Evolutionary conservation across 2,329 filamentous ascomycete genomes (phyloP).

Genomic region (Cordyceps sp.): DNA sequence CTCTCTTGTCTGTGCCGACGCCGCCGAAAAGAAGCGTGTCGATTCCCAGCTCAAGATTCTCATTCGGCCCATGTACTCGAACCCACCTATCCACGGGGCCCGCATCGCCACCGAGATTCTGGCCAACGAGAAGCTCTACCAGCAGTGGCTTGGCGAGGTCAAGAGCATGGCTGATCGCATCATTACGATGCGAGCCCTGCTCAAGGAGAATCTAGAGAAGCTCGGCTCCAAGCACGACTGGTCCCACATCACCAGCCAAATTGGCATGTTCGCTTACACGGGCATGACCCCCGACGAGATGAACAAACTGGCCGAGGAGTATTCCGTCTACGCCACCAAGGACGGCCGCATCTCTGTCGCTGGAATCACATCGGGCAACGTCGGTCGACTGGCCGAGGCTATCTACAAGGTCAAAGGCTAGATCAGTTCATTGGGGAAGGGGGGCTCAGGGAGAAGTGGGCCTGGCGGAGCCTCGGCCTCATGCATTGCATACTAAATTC

Average conservation of each 20-base stretch:
- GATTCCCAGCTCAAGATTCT: constrained; percentile 98
- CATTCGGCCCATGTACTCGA: constrained; percentile 92
- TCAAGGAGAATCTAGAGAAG: constrained; percentile 89
- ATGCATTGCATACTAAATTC: no score
- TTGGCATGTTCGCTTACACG: constrained; percentile 99
- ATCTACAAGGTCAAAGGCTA: constrained; percentile 73
- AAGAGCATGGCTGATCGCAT: constrained; percentile 99
- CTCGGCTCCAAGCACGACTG: constrained; percentile 94
- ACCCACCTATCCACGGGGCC: constrained; percentile 91
- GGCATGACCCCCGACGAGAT: constrained; percentile 84
- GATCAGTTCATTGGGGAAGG: no score
- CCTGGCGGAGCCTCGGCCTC: background rate
- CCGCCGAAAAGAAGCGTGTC: constrained; percentile 86
- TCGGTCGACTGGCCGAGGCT: constrained; percentile 63
- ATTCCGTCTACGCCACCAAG: constrained; percentile 95
- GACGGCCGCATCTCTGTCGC: constrained; percentile 77
- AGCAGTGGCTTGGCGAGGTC: constrained; percentile 92
- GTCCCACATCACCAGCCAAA: constrained; percentile 97
- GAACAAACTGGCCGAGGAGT: constrained; percentile 79
- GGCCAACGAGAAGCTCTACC: constrained; percentile 67
- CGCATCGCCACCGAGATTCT: constrained; percentile 87
- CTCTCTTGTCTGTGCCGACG: constrained; percentile 71
- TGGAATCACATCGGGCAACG: constrained; percentile 66
- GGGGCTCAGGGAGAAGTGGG: background rate
- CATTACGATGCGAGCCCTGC: constrained; percentile 89